Base-by-base conservation (phyloP, 1,284 basidiomycete species). In the Amylostereum areolatum region DNA sequence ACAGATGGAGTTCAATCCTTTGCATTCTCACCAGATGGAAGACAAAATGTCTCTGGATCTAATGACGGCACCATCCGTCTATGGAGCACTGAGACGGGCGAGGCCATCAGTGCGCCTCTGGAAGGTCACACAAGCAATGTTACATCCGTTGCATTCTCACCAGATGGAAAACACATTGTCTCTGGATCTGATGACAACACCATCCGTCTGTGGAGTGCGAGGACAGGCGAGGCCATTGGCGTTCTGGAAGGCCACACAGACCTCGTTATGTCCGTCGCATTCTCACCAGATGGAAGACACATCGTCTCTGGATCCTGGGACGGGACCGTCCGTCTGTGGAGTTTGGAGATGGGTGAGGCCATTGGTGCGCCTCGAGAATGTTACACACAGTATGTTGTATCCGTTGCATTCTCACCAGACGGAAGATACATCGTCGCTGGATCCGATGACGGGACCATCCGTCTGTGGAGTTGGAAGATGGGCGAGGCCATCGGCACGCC, bases 261-360 rank as follows among this genome's bases (percentile, higher is more conserved):
- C 39, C 46, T 48, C 11, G 52, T 59, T 7, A 55, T 46, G 31
- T 48, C 51, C 8, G 50, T 57, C 9, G 53, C 53, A 6, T 60
- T 55, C 43, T 57, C 60, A 24, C 48, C 53, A 9, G 54, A 58
- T 40, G 55, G 59, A 10, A 37, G n/a, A n/a, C 34, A 43, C 32
- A 51, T 56, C 33, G 59, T 51, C 9, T 60, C 57, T 25, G 61
- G 56, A 2, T 62, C 61, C 6, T 47, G 51, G 5, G 61, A 62
- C 51, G 46, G 34, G 25, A 56, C 56, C 5, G 46, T 63, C 31
- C 50, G 57, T 29, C 46, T 64, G 33, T 65, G 62, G 63, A 49
- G 55, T 44, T 48, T 49, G 10, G 34, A 44, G 24, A 52, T 51
- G 12, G 47, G 52, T 6, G 37, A 43, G 18, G n/a, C 34, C 9